A percentile compares a stretch with the other conserved stretches of the same genome.
phyloP scores from a whole-genome alignment of 345 rosid genomes.

The Microthlaspi erraticum region DNA sequence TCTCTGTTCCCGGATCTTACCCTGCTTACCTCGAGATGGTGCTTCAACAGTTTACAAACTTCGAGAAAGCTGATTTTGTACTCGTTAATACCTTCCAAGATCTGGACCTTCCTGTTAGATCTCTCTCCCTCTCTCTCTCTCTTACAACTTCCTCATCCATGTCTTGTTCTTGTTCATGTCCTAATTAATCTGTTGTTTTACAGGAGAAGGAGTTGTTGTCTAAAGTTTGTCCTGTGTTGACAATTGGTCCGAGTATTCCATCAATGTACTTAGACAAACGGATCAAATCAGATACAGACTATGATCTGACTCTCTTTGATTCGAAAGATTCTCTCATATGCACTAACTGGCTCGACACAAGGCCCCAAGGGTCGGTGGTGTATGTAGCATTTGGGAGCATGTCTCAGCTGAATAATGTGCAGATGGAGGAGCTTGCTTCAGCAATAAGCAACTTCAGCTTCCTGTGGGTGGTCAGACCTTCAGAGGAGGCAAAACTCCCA shows the following conservation, averaged over 20 bases:
- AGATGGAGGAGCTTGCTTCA: conserved; percentile 62
- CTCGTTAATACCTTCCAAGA: conserved; percentile 57
- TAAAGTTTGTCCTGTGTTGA: conserved; percentile 45
- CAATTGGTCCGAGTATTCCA: conserved; percentile 70
- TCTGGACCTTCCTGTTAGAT: conserved; percentile 47
- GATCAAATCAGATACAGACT: conserved; percentile 48
- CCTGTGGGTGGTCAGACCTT: conserved; percentile 61
- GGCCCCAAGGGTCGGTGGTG: conserved; percentile 60
- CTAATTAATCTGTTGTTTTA: conserved; percentile 20
- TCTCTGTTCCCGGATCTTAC: conserved; percentile 51
- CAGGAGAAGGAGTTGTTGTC: conserved; percentile 58
- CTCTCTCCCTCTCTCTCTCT: conserved; percentile 28
- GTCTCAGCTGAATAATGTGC: conserved; percentile 43
- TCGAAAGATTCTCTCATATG: conserved; percentile 31
- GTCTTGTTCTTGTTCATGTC: background rate
- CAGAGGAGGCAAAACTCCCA: conserved; percentile 57
- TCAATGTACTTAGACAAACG: conserved; percentile 64
- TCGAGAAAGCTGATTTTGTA: conserved; percentile 51
- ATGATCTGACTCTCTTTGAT: conserved; percentile 53
- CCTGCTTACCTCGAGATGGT: conserved; percentile 59
- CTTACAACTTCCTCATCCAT: background rate
- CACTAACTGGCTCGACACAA: conserved; percentile 54
- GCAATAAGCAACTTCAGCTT: conserved; percentile 51
- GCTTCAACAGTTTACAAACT: conserved; percentile 54
- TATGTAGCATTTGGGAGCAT: conserved; percentile 74